Conservation (phyloP, 1,139 yeast species). For the Protomyces inouyei region DNA sequence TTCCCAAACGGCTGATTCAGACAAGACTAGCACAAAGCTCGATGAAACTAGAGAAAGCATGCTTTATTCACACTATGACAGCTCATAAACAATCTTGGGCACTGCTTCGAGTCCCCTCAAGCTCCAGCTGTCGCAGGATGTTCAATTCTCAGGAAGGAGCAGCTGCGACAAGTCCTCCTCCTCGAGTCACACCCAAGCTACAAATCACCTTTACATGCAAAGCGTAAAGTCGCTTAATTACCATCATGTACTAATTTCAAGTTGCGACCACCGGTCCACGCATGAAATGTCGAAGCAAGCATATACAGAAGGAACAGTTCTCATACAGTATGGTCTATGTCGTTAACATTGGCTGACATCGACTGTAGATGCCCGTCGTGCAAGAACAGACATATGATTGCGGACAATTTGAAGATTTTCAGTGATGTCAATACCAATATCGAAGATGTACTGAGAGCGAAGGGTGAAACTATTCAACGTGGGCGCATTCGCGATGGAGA, state of each 20-base stretch:
- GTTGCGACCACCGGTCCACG: slow-evolving; percentile 72
- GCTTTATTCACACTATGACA: too few species aligned
- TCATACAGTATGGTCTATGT: slow-evolving; percentile 64
- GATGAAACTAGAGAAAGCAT: too few species aligned
- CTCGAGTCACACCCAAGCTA: slow-evolving; percentile 50
- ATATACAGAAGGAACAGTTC: slow-evolving; percentile 76
- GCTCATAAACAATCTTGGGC: too few species aligned
- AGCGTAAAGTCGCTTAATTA: slow-evolving; percentile 38
- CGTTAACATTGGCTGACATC: slow-evolving; percentile 47
- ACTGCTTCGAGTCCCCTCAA: too few species aligned
- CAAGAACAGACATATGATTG: slow-evolving; percentile 78
- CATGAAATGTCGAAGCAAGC: slow-evolving; percentile 90
- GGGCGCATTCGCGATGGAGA: slow-evolving; percentile 32
- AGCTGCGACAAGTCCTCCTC: neutral
- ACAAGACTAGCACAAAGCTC: too few species aligned
- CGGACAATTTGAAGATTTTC: slow-evolving; percentile 85
- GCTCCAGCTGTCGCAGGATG: too few species aligned
- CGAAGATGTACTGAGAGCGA: slow-evolving; percentile 69
- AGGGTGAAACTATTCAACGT: slow-evolving; percentile 69
- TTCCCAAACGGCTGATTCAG: too few species aligned
- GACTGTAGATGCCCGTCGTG: slow-evolving; percentile 38
- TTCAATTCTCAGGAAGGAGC: neutral
- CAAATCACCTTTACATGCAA: slow-evolving; percentile 93
- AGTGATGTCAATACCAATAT: slow-evolving; percentile 68
- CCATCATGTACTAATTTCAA: neutral